Percentiles rank a stretch among this genome's conserved stretches.
phyloP scores from a whole-genome alignment of 2,329 filamentous ascomycete genomes.

The Ascochyta clinopodiicola region DNA sequence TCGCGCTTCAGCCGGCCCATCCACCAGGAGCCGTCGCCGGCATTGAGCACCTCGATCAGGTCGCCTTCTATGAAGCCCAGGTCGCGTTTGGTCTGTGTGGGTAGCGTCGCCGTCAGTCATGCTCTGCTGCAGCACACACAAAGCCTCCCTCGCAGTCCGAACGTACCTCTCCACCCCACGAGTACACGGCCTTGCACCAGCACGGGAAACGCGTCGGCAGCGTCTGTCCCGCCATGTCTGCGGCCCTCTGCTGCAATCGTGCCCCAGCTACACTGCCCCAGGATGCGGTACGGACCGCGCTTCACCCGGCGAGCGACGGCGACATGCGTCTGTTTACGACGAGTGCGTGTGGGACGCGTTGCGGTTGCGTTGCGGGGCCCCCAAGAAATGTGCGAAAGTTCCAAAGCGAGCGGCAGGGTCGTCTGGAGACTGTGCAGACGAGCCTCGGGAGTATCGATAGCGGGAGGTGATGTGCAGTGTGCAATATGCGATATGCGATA shows the following conservation, averaged over 20 bases:
- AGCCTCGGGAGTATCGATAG: constrained; percentile 12
- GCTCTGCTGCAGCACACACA: constrained; percentile 14
- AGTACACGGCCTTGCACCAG: constrained; percentile 90
- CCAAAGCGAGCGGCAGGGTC: neutral
- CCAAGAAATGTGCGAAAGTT: neutral
- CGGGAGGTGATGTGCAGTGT: neutral
- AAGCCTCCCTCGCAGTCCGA: neutral
- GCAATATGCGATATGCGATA: too few relatives aligned
- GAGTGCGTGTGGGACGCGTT: constrained; percentile 2
- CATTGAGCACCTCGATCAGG: constrained; percentile 96
- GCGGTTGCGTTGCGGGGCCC: neutral
- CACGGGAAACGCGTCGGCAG: constrained; percentile 84
- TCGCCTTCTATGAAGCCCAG: constrained; percentile 97
- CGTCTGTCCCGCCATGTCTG: constrained; percentile 55
- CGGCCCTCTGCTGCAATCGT: neutral
- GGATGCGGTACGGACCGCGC: constrained; percentile 16
- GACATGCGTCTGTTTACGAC: constrained; percentile 18
- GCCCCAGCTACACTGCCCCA: constrained; percentile 9
- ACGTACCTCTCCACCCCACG: constrained; percentile 81
- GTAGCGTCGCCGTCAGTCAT: constrained; percentile 28
- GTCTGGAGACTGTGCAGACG: neutral
- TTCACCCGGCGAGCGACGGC: constrained; percentile 17
- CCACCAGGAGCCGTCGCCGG: constrained; percentile 98
- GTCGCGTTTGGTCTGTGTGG: constrained; percentile 77
- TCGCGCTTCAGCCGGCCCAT: constrained; percentile 90